Evolutionary conservation across 2,329 filamentous ascomycete species (phyloP).

Genomic region (Alternaria postmessia): DNA sequence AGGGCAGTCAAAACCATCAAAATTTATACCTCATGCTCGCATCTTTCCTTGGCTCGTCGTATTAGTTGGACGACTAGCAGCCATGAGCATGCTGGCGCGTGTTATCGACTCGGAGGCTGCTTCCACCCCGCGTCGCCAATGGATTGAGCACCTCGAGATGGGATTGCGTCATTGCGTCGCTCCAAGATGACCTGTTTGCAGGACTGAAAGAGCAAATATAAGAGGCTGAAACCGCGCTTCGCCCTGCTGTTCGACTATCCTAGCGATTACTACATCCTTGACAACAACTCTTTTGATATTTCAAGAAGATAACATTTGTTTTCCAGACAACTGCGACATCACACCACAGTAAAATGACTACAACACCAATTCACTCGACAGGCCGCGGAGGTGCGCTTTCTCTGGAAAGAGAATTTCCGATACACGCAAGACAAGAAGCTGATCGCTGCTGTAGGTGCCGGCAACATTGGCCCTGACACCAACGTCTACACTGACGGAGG

Average conservation of each 20-base stretch:
- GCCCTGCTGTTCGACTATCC: conserved; percentile 9
- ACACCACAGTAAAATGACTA: conserved; percentile 35
- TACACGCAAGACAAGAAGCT: conserved; percentile 4
- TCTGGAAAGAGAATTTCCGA: neutral
- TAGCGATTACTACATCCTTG: conserved; percentile 18
- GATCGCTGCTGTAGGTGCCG: conserved; percentile 56
- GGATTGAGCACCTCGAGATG: conserved; percentile 19
- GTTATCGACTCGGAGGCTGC: conserved; percentile 20
- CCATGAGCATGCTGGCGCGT: conserved; percentile 24
- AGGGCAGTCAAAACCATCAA: conserved; percentile 13
- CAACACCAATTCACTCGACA: conserved; percentile 60
- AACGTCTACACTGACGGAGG: conserved; percentile 57
- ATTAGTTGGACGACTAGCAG: conserved; percentile 26
- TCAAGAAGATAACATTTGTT: conserved; percentile 18
- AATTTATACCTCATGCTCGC: conserved; percentile 21
- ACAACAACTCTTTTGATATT: conserved; percentile 12
- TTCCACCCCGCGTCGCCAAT: conserved; percentile 42
- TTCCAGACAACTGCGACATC: conserved; percentile 6
- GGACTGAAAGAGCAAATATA: conserved; percentile 45
- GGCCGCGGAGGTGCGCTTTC: conserved; percentile 63
- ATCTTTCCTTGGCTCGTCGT: conserved; percentile 28
- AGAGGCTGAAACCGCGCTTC: conserved; percentile 26
- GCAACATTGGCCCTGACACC: conserved; percentile 64
- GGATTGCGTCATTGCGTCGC: conserved; percentile 40
- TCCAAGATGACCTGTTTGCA: conserved; percentile 22